These are phyloP conservation scores for Diospyros kaki DNA, from an alignment of 148 eudicot genomes.

Conservation along the genomic window DNA sequence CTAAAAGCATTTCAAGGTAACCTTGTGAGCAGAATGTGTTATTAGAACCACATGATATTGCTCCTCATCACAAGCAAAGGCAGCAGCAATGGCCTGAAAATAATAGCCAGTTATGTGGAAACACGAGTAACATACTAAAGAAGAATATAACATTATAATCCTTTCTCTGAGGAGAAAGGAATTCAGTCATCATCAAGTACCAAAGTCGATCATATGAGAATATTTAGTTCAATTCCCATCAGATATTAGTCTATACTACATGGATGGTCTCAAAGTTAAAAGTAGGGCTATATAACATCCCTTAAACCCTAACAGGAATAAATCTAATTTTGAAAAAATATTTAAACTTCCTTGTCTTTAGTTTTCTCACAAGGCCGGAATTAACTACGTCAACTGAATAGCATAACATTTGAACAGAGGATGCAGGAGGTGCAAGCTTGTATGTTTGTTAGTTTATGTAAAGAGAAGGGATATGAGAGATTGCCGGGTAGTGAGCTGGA, in stretches of 20 bases:
- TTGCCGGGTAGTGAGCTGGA: too few species aligned
- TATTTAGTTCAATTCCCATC: background rate
- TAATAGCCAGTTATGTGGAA: background rate
- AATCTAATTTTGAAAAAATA: too few species aligned
- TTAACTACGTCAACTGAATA: background rate
- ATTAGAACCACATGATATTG: conserved; percentile 61
- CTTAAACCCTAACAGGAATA: too few species aligned
- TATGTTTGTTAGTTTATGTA: too few species aligned
- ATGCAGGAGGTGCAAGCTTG: too few species aligned
- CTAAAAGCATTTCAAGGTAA: conserved; percentile 6
- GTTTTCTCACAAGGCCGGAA: too few species aligned
- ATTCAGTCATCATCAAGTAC: background rate
- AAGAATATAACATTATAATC: background rate
- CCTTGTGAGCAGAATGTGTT: conserved; percentile 86
- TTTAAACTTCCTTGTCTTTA: too few species aligned
- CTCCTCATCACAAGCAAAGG: conserved; percentile 64
- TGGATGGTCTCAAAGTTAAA: too few species aligned
- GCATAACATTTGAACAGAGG: background rate
- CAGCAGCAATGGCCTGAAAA: conserved; percentile 70
- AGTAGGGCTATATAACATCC: too few species aligned
- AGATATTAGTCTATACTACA: too few species aligned
- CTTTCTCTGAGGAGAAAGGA: background rate
- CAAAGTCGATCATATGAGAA: background rate
- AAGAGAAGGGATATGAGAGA: too few species aligned
- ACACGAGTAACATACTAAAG: background rate